Conservation (phyloP, 169 alveolate genomes). For the Neospora caninum region DNA sequence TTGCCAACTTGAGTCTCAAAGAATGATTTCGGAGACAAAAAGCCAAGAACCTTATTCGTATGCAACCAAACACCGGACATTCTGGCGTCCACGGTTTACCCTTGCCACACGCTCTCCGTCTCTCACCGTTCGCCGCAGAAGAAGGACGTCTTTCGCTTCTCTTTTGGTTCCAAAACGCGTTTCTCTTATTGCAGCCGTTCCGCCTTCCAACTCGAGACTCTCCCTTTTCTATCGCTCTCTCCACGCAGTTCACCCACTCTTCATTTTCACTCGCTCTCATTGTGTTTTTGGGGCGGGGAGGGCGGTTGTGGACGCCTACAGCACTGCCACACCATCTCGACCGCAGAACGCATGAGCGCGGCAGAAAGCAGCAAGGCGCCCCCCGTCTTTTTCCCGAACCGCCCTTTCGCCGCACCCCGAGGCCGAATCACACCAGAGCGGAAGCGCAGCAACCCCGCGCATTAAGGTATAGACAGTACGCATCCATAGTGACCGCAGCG, state of each 20-base stretch:
- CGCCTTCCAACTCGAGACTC: background rate
- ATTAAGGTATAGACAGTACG: background rate
- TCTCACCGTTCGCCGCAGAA: conserved; percentile 12
- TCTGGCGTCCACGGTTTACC: no score
- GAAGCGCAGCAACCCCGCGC: background rate
- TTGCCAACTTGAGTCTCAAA: no score
- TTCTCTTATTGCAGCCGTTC: background rate
- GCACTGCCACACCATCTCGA: background rate
- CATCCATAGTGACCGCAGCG: background rate
- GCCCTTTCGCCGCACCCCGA: background rate
- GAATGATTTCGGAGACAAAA: no score
- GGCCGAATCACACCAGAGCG: background rate
- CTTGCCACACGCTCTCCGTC: background rate
- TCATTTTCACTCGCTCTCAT: background rate
- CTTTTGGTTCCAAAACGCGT: background rate
- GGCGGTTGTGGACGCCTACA: background rate
- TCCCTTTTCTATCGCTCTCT: background rate
- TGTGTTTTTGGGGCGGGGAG: background rate
- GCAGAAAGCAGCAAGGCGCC: background rate
- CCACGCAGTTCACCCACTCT: background rate
- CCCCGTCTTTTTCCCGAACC: conserved; percentile 17
- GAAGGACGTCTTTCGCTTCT: background rate
- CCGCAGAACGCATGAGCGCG: background rate
- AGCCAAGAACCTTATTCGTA: no score
- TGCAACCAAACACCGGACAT: no score